Base-by-base conservation (phyloP, 2,329 filamentous ascomycete genomes). In the Sarocladium strictum region DNA sequence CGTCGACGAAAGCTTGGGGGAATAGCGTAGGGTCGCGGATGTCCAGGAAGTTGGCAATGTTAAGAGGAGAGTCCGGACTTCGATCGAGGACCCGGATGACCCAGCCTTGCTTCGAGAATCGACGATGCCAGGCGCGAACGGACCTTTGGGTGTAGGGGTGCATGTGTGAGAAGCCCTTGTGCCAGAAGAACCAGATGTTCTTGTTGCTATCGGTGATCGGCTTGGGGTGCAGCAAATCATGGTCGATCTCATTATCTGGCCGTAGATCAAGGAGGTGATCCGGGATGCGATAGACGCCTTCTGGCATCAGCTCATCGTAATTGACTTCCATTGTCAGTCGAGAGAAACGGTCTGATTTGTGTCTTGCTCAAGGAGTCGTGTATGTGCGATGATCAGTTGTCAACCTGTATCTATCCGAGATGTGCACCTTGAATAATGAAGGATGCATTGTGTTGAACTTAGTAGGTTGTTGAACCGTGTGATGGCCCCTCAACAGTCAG, bases 111-210 rank as follows among this genome's bases (percentile, higher is more conserved):
- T 69, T 72, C 0, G 72, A 69, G 54, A 80, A 72, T n/a, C 79
- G 74, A 2, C 78, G 72, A 60, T 81, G 69, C 73, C 78, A 83
- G 53, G 76, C 70, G 38, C 77, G 71, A 26, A 83, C 68, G 57
- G 76, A 82, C 38, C 80, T 77, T 55, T 76, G 67, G 3, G 74
- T 70, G 62, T 81, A 81, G 0, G 71, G 69, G 55, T 79, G 76
- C 72, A 83, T 76, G 24, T 64, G 65, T 2, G 59, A 41, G 59
- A 73, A 77, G 26, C 79, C 79, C 3, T 65, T 66, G 62, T 82
- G 72, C 80, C 80, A 84, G 66, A 80, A 83, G 61, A 81, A 79
- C 72, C 78, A 84, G 24, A 83, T 67, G 49, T 81, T 80, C 62
- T 82, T 82, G 45, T 74, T 71, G 27, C 65, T 63, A 9, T 40